Percentiles rank a stretch among this genome's conserved stretches.
phyloP scores from a whole-genome alignment of 2,329 filamentous ascomycete species.

The Fusarium caatingaense region DNA sequence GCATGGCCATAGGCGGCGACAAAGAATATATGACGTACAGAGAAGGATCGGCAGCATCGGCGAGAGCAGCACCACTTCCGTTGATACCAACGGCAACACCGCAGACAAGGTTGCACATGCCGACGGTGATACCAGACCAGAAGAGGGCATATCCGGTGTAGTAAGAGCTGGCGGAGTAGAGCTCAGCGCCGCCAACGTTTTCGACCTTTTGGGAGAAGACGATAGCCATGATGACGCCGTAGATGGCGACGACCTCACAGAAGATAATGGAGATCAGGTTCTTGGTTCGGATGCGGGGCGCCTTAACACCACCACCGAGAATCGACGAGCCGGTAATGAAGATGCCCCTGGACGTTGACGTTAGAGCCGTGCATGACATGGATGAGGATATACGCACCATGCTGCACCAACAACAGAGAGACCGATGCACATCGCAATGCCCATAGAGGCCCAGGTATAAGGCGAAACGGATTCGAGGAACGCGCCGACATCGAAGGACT shows the following conservation, averaged over 20 bases:
- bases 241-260: slow-evolving; percentile 99
- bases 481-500: slow-evolving; percentile 95
- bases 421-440: slow-evolving; percentile 94
- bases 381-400: slow-evolving; percentile 72
- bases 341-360: slow-evolving; percentile 78
- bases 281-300: slow-evolving; percentile 97
- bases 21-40: slow-evolving; percentile 70
- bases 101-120: slow-evolving; percentile 94
- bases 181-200: slow-evolving; percentile 69
- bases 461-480: slow-evolving; percentile 96
- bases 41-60: slow-evolving; percentile 91
- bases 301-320: slow-evolving; percentile 94
- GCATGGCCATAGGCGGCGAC: neutral
- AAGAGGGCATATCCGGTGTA: slow-evolving; percentile 97
- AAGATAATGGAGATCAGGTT: slow-evolving; percentile 99
- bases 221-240: slow-evolving; percentile 99
- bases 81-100: slow-evolving; percentile 98
- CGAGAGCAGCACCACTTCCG: slow-evolving; percentile 93
- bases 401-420: slow-evolving; percentile 96
- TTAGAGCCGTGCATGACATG: slow-evolving; percentile 33
- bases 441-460: slow-evolving; percentile 90
- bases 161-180: slow-evolving; percentile 82
- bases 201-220: slow-evolving; percentile 93
- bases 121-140: slow-evolving; percentile 95
- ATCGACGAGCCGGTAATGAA: slow-evolving; percentile 99